A percentile compares a stretch with the other conserved stretches of the same genome.
phyloP scores from a whole-genome alignment of 257 asterid species.

The Thymus quinquecostatus region DNA sequence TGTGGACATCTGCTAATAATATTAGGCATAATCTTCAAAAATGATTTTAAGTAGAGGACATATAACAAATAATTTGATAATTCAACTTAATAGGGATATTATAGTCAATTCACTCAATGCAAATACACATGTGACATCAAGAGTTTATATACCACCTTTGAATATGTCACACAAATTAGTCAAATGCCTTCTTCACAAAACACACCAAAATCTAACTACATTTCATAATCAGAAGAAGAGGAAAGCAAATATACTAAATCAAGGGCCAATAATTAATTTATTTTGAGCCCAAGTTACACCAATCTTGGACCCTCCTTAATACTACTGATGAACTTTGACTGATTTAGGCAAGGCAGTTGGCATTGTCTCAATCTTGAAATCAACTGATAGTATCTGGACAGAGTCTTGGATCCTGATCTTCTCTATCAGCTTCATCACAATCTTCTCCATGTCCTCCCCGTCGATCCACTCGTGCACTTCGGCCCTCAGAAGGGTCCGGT shows the following conservation, averaged over 20 bases:
- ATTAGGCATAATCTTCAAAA: too few species aligned
- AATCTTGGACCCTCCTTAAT: neutral
- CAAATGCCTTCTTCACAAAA: slow-evolving; percentile 10
- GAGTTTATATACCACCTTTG: neutral
- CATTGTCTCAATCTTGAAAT: slow-evolving; percentile 45
- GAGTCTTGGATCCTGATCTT: slow-evolving; percentile 39
- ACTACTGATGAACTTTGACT: slow-evolving; percentile 50
- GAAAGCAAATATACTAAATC: neutral
- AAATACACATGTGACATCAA: neutral
- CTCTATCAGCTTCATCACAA: slow-evolving; percentile 50
- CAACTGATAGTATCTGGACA: slow-evolving; percentile 35
- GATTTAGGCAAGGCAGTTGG: slow-evolving; percentile 43
- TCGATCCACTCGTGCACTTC: slow-evolving; percentile 64
- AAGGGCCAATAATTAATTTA: neutral
- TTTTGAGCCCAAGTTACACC: slow-evolving; percentile 9
- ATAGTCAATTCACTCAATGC: too few species aligned
- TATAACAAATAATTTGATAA: too few species aligned
- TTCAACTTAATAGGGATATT: too few species aligned
- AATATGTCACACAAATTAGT: neutral
- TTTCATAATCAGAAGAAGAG: neutral
- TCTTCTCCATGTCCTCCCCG: slow-evolving; percentile 56
- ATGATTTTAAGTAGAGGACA: too few species aligned
- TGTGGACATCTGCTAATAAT: too few species aligned
- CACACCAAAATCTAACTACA: slow-evolving; percentile 28
- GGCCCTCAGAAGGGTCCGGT: slow-evolving; percentile 44